phyloP scores from a whole-genome alignment of 148 eudicot species.

The Cornus florida region DNA sequence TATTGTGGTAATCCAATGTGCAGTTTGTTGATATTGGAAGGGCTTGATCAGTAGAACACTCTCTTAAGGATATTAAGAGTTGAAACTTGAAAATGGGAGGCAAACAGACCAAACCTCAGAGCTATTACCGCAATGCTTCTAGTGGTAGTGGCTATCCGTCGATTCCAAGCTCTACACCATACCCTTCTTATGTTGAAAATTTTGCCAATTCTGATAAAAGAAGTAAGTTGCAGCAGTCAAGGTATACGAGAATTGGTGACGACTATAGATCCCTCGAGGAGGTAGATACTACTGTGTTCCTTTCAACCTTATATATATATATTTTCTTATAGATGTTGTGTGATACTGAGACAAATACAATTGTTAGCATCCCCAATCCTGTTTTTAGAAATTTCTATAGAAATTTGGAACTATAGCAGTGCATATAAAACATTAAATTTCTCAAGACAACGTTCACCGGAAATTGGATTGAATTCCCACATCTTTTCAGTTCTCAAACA shows the following conservation, averaged over 20 bases:
- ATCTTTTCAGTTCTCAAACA: too few species aligned
- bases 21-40: not conserved
- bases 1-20: not conserved
- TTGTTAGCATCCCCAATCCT: not conserved
- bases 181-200: not conserved
- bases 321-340: not conserved
- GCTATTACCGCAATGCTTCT: not conserved
- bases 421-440: too few species aligned
- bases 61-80: not conserved
- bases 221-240: not conserved
- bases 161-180: not conserved
- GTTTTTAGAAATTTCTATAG: not conserved
- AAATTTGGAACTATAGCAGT: too few species aligned
- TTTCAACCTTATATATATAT: not conserved
- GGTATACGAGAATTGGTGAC: slow-evolving; percentile 15
- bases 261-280: slow-evolving; percentile 5
- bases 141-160: not conserved
- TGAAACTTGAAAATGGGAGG: not conserved
- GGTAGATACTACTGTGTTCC: not conserved
- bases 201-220: not conserved
- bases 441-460: too few species aligned
- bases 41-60: not conserved
- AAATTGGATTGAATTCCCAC: too few species aligned
- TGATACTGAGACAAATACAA: not conserved
- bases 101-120: not conserved